These are phyloP conservation scores for Talaromyces sp. DNA, from an alignment of 2,329 filamentous ascomycete species.

Conservation along the genomic window DNA sequence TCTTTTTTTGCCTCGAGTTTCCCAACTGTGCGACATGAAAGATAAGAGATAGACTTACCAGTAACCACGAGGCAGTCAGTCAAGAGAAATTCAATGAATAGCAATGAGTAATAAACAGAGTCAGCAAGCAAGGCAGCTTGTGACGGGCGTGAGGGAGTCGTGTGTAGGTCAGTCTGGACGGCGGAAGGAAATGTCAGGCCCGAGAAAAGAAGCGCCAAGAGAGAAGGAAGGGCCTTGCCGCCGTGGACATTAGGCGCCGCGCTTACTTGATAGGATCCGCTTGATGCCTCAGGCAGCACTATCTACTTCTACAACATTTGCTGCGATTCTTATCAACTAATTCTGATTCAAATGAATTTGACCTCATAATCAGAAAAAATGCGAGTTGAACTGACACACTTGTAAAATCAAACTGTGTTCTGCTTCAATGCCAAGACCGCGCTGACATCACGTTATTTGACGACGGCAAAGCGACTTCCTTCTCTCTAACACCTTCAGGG, in stretches of 20 bases:
- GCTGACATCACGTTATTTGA: constrained; percentile 9
- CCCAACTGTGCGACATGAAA: background rate
- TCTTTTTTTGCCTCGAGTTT: constrained; percentile 13
- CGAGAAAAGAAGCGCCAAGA: constrained; percentile 12
- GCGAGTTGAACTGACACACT: background rate
- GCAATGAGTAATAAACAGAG: background rate
- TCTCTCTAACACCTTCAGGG: background rate
- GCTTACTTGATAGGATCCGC: background rate
- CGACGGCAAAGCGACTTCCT: background rate
- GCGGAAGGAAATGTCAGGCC: constrained; percentile 2
- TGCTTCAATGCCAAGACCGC: background rate
- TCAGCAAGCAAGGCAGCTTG: constrained; percentile 3
- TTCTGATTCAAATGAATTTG: background rate
- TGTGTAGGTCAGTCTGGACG: background rate
- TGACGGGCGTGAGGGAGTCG: constrained; percentile 3
- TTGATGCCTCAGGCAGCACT: constrained; percentile 6
- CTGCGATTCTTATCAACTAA: background rate
- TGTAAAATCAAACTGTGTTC: background rate
- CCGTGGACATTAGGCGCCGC: constrained; percentile 9
- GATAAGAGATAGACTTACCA: background rate
- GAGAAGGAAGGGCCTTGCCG: constrained; percentile 1
- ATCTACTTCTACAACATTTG: background rate
- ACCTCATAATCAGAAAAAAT: background rate
- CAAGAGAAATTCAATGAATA: background rate
- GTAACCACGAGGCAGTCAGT: background rate